Percentiles rank a stretch among this genome's conserved stretches.
Conservation (phyloP, 2,329 filamentous ascomycete genomes). For the Cladosporium sp. region DNA sequence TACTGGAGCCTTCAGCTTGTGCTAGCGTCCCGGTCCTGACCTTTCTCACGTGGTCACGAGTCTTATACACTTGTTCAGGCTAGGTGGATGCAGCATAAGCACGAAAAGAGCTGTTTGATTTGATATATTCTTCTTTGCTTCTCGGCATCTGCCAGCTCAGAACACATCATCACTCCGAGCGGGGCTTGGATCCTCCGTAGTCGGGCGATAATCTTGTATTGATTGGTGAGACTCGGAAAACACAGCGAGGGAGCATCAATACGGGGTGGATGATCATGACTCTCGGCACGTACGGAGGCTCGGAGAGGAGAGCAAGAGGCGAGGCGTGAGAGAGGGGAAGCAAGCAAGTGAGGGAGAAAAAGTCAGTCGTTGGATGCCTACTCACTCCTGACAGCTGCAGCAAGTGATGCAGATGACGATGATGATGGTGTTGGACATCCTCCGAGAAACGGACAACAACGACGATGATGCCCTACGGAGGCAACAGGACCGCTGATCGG, state of each 20-base stretch:
- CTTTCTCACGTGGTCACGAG: constrained; percentile 1
- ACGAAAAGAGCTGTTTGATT: neutral
- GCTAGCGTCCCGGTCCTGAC: neutral
- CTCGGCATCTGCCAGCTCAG: neutral
- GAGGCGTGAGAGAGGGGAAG: neutral
- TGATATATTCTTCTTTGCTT: neutral
- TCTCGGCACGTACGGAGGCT: constrained; percentile 7
- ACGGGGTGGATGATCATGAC: neutral
- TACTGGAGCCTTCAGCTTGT: neutral
- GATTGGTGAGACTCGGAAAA: neutral
- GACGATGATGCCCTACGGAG: neutral
- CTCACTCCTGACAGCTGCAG: constrained; percentile 1
- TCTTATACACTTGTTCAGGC: neutral
- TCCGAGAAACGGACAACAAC: neutral
- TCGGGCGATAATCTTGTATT: neutral
- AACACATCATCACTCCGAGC: neutral
- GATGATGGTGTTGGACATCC: neutral
- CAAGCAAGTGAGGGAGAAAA: neutral
- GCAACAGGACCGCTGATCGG: neutral
- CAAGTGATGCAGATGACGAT: neutral
- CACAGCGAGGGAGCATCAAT: neutral
- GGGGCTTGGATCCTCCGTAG: neutral
- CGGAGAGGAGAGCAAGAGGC: neutral
- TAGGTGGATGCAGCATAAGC: neutral
- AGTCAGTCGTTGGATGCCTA: neutral